A percentile compares a stretch with the other conserved stretches of the same genome.
Conservation (phyloP, 495 filamentous ascomycete species). For the Aspergillus saccharolyticus region DNA sequence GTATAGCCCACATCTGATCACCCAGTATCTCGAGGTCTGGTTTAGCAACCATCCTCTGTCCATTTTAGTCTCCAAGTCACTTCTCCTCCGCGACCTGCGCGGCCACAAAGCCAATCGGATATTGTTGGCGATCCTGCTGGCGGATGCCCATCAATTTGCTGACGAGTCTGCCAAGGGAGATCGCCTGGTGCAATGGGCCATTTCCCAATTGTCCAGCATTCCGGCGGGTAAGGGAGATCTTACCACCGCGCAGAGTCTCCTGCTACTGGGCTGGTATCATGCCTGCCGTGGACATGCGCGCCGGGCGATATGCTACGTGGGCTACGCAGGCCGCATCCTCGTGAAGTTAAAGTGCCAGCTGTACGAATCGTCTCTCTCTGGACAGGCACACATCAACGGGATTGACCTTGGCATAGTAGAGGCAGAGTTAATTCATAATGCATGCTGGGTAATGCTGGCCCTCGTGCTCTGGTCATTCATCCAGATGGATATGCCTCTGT, state of each 20-base stretch:
- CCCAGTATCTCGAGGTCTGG: constrained; percentile 9
- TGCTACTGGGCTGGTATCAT: constrained; percentile 4
- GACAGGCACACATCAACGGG: not conserved
- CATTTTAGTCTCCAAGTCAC: constrained; percentile 5
- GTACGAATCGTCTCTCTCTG: not conserved
- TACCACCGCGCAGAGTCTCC: not conserved
- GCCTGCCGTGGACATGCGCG: constrained; percentile 2
- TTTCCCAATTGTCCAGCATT: not conserved
- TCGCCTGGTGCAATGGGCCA: not conserved
- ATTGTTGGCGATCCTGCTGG: constrained; percentile 3
- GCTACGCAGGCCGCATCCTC: not conserved
- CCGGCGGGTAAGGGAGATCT: not conserved
- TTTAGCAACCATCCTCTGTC: constrained; percentile 8
- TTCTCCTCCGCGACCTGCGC: not conserved
- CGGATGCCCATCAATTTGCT: not conserved
- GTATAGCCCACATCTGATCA: not conserved
- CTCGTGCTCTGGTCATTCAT: constrained; percentile 6
- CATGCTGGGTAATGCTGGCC: constrained; percentile 5
- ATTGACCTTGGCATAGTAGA: constrained; percentile 2
- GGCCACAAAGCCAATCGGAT: not conserved
- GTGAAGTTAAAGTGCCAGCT: not conserved
- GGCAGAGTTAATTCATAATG: constrained; percentile 5
- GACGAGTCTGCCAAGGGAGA: not conserved
- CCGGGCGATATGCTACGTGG: constrained; percentile 2
- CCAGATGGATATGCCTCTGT: constrained; percentile 8